Evolutionary conservation across 805 yeast species (phyloP).

Genomic region (Hyphopichia homilentoma): DNA sequence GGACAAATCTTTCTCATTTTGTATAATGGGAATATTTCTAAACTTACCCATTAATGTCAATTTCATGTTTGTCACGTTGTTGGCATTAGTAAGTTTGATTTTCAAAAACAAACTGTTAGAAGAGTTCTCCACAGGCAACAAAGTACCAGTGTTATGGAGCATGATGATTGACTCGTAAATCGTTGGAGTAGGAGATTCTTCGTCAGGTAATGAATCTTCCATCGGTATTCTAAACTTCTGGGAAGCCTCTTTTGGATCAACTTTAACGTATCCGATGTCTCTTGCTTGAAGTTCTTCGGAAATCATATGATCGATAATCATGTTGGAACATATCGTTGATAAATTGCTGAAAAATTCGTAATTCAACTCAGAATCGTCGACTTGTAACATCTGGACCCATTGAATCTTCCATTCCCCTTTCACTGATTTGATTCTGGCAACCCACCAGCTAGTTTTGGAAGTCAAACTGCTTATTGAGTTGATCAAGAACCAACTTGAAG

Average conservation of each 20-base stretch:
- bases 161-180: slow-evolving; percentile 22
- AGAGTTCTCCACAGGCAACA: slow-evolving; percentile 31
- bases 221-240: slow-evolving; percentile 1
- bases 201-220: slow-evolving; percentile 1
- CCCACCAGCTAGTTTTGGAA: slow-evolving; percentile 47
- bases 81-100: slow-evolving; percentile 19
- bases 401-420: slow-evolving; percentile 55
- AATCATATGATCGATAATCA: slow-evolving; percentile 48
- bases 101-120: slow-evolving; percentile 30
- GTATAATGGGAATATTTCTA: slow-evolving; percentile 19
- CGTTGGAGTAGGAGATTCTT: slow-evolving; percentile 5
- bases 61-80: slow-evolving; percentile 19
- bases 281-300: slow-evolving; percentile 45
- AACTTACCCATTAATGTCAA: slow-evolving; percentile 24
- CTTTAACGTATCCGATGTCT: slow-evolving; percentile 34
- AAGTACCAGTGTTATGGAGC: slow-evolving; percentile 20
- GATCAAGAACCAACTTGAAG: slow-evolving; percentile 52
- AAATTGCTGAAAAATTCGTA: slow-evolving; percentile 36
- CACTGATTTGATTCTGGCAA: slow-evolving; percentile 45
- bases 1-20: slow-evolving; percentile 13
- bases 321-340: slow-evolving; percentile 42
- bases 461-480: slow-evolving; percentile 35
- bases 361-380: slow-evolving; percentile 13
- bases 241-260: slow-evolving; percentile 8
- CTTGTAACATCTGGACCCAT: slow-evolving; percentile 40